These are phyloP conservation scores for Fusarium sp. DNA, from an alignment of 2,329 filamentous ascomycete genomes.

Conservation along the genomic window DNA sequence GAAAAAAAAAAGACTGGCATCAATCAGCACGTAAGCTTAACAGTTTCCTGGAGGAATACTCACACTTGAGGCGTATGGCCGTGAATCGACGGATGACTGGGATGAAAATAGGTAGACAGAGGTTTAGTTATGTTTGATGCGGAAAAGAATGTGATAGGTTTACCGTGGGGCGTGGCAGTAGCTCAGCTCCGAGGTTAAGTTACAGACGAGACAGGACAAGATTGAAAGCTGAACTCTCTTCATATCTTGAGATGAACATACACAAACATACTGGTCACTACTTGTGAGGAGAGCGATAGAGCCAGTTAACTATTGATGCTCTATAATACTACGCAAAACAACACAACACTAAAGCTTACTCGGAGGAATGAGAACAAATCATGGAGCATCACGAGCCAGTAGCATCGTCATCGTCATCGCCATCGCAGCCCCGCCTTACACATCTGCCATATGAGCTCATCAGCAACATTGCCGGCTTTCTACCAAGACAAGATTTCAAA, in stretches of 20 bases:
- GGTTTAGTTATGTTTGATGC: slow-evolving; percentile 1
- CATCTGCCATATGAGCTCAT: slow-evolving; percentile 52
- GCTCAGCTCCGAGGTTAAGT: not conserved
- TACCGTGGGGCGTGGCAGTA: slow-evolving; percentile 1
- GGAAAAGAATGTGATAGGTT: slow-evolving; percentile 8
- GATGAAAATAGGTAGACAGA: slow-evolving; percentile 6
- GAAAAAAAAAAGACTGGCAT: not conserved
- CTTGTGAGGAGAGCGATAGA: not conserved
- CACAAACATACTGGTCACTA: not conserved
- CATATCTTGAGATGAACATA: not conserved
- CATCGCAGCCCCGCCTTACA: slow-evolving; percentile 6
- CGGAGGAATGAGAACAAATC: not conserved
- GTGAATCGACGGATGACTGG: not conserved
- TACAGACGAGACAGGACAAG: not conserved
- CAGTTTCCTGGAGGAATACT: not conserved
- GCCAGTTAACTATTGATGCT: too few relatives aligned
- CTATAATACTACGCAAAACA: not conserved
- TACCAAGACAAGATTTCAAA: slow-evolving; percentile 51
- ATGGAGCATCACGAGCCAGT: not conserved
- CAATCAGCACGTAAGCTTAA: not conserved
- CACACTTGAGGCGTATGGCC: not conserved
- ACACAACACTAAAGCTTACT: not conserved
- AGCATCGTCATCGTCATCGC: not conserved
- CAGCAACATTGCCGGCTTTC: slow-evolving; percentile 54
- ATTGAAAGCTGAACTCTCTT: not conserved